phyloP scores from a whole-genome alignment of 1,139 yeast genomes.

The Pichia sp. region DNA sequence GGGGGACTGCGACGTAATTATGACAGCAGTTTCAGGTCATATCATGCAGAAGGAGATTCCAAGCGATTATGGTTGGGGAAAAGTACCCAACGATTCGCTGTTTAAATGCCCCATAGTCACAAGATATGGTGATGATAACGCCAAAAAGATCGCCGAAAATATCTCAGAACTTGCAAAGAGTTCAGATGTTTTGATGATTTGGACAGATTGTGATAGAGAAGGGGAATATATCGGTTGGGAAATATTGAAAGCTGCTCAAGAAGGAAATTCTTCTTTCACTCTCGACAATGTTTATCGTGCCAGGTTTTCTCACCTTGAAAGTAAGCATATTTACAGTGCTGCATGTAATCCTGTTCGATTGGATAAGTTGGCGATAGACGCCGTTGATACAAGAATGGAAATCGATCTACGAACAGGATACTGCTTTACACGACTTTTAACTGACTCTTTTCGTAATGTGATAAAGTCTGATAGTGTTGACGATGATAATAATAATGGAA shows the following conservation, averaged over 20 bases:
- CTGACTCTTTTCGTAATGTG: slow-evolving; percentile 42
- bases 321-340: slow-evolving; percentile 67
- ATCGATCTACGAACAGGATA: slow-evolving; percentile 87
- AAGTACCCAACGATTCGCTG: slow-evolving; percentile 59
- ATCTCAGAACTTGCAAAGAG: slow-evolving; percentile 61
- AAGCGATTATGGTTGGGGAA: slow-evolving; percentile 61
- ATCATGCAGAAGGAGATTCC: slow-evolving; percentile 64
- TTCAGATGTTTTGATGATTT: slow-evolving; percentile 70
- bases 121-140: slow-evolving; percentile 35
- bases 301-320: slow-evolving; percentile 80
- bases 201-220: slow-evolving; percentile 99
- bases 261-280: slow-evolving; percentile 46
- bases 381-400: slow-evolving; percentile 83
- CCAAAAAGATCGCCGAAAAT: slow-evolving; percentile 58
- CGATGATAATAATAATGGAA: neutral
- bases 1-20: slow-evolving; percentile 74
- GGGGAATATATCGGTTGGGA: slow-evolving; percentile 96
- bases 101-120: slow-evolving; percentile 64
- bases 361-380: slow-evolving; percentile 69
- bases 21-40: slow-evolving; percentile 93
- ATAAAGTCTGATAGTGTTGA: slow-evolving; percentile 15
- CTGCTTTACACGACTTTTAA: slow-evolving; percentile 76
- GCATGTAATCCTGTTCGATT: slow-evolving; percentile 63
- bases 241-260: slow-evolving; percentile 61
- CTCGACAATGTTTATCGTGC: slow-evolving; percentile 61